Evolutionary conservation across 2,329 filamentous ascomycete genomes (phyloP).

Genomic region (Fusarium devonianum): DNA sequence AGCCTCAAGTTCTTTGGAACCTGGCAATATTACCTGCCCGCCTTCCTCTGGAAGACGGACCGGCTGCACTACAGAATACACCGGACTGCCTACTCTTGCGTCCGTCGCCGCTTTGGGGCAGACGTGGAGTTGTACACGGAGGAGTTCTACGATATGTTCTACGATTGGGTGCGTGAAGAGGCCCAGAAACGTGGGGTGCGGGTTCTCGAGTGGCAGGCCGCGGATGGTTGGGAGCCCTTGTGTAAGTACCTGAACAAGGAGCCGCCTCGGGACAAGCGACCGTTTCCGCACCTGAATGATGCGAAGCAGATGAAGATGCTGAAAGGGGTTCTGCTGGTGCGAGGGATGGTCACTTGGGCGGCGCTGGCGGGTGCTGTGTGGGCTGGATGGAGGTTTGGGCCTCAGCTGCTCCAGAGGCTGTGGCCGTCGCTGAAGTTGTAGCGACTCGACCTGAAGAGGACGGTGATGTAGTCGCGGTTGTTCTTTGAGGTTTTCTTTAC

Average conservation of each 20-base stretch:
- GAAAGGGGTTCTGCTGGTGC: background rate
- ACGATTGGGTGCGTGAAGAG: slow-evolving; percentile 38
- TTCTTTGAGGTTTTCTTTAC: too few relatives aligned
- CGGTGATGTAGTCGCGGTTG: too few relatives aligned
- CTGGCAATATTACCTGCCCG: slow-evolving; percentile 31
- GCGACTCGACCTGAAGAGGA: too few relatives aligned
- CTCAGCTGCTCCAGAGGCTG: background rate
- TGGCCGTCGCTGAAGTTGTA: background rate
- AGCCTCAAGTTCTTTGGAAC: slow-evolving; percentile 39
- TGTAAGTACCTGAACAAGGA: slow-evolving; percentile 45
- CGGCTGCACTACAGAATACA: slow-evolving; percentile 37
- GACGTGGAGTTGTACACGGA: slow-evolving; percentile 4
- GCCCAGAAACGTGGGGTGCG: slow-evolving; percentile 40
- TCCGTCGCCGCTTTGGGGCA: background rate
- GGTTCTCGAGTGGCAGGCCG: slow-evolving; percentile 33
- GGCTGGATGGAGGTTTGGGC: slow-evolving; percentile 7
- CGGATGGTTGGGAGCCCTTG: slow-evolving; percentile 52
- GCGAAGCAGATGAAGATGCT: slow-evolving; percentile 7
- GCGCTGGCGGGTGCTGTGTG: slow-evolving; percentile 4
- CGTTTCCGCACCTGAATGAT: slow-evolving; percentile 16
- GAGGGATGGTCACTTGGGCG: slow-evolving; percentile 16
- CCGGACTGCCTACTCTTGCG: slow-evolving; percentile 1
- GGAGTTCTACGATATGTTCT: slow-evolving; percentile 25
- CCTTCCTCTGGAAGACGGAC: slow-evolving; percentile 38
- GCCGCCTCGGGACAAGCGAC: background rate